phyloP scores from a whole-genome alignment of 495 filamentous ascomycete genomes.

The Neurospora africana region DNA sequence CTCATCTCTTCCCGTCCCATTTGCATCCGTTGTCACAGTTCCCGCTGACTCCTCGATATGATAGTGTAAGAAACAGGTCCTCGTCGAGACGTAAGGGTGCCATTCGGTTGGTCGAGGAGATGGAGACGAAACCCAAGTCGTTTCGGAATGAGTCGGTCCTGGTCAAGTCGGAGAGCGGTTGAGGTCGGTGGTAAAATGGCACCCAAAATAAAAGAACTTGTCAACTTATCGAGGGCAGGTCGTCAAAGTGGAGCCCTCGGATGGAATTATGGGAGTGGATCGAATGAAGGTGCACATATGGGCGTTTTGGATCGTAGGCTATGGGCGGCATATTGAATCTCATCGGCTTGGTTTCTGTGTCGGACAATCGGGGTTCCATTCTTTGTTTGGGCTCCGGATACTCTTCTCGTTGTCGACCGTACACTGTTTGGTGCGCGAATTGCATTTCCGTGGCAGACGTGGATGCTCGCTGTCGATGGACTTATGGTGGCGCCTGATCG shows the following conservation, averaged over 20 bases:
- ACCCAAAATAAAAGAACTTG: not conserved
- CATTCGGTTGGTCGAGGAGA: conserved; percentile 11
- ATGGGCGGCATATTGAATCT: not conserved
- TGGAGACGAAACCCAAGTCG: not conserved
- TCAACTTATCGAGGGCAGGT: not conserved
- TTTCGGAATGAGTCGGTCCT: conserved; percentile 1
- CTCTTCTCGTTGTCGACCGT: not conserved
- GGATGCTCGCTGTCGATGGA: not conserved
- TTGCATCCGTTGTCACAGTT: not conserved
- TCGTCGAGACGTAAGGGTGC: conserved; percentile 4
- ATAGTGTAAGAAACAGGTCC: not conserved
- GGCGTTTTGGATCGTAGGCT: not conserved
- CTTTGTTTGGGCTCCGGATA: not conserved
- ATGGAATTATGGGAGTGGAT: not conserved
- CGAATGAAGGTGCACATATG: not conserved
- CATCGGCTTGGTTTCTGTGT: not conserved
- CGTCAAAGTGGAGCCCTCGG: not conserved
- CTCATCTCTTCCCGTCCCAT: not conserved
- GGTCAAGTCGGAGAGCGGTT: not conserved
- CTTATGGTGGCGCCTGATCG: not conserved
- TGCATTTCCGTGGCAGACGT: not conserved
- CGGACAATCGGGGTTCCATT: not conserved
- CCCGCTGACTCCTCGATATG: not conserved
- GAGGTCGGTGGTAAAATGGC: not conserved
- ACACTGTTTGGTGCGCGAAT: not conserved